Evolutionary conservation across 768 basidiomycete genomes (phyloP), one percentile per base, ranked within the genome.

Genomic region (Suillus hirtellus): DNA sequence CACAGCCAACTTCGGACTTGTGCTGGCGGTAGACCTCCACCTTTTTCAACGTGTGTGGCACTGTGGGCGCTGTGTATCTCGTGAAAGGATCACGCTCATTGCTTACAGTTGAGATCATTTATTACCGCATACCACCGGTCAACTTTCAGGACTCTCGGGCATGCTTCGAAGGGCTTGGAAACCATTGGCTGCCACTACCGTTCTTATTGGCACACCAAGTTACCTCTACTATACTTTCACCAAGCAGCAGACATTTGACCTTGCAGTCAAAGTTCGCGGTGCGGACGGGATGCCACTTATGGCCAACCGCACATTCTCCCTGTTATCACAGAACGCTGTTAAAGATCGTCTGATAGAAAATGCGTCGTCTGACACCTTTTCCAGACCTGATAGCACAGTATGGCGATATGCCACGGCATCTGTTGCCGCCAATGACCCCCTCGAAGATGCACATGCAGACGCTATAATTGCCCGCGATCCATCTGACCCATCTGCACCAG

Each of bases 371-470:
- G 77, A 84, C 60, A 77, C 77, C 21, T 76, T 82, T 53, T 63
- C 77, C 14, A 78, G 85, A 47, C 86, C 85, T 0, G 80, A 79
- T 40, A 86, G 88, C 19, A 76, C 85, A 60, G 75, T 81, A 14
- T 93, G 92, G 92, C 87, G 83, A 67, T 89, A 89, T 75, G 83
- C 89, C 55, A 96, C 90, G 3, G 92, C 93, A 19, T 84, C 82
- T 40, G 79, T 99, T 42, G 80, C 92, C 1, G 90, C 94, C 3
- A 99, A 99, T 71, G 86, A 90, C 64, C 93, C 95, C 9, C 88
- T 97, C 59, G 97, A 99, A 76, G 97, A 99, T 72, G 88, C 94
- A 31, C 84, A 89, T 66, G 85, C 91, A 4, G 82, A 83, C 64
- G 86, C 88, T 62, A 79, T 95, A 65, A 78, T 96, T 56, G 73